A percentile compares a stretch with the other conserved stretches of the same genome.
Evolutionary conservation across 2,329 filamentous ascomycete species (phyloP).

Genomic region (Hymenoscyphus fructigenus): DNA sequence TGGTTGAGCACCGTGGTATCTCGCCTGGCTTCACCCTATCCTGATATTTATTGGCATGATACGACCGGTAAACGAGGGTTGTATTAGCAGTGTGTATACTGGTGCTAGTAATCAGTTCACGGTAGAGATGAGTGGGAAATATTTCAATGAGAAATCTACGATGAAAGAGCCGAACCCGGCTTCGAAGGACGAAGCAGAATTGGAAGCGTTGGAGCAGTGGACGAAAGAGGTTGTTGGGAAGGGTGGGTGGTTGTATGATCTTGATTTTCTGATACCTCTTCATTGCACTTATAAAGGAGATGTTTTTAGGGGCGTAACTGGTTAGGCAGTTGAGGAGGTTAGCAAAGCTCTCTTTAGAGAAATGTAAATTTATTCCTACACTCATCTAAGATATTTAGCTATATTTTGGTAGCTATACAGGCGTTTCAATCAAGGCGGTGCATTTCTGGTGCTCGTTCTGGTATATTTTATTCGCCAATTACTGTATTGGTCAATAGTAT

Average conservation of each 20-base stretch:
- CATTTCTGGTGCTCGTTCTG: too few species aligned
- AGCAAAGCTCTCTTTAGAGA: too few species aligned
- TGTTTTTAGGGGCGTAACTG: too few species aligned
- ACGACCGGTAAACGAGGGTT: constrained; percentile 19
- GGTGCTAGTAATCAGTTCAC: constrained; percentile 21
- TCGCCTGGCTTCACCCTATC: constrained; percentile 16
- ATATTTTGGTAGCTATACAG: too few species aligned
- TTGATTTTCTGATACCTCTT: too few species aligned
- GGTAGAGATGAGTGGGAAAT: constrained; percentile 21
- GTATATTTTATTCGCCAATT: too few species aligned
- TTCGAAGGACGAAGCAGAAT: constrained; percentile 12
- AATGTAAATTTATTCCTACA: too few species aligned
- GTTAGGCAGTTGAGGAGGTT: too few species aligned
- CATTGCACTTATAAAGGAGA: not conserved
- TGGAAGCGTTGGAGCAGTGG: constrained; percentile 21
- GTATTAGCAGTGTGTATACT: constrained; percentile 19
- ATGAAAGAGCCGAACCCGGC: constrained; percentile 13
- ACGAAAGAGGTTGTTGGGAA: constrained; percentile 19
- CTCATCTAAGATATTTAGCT: too few species aligned
- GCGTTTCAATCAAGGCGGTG: too few species aligned
- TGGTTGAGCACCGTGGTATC: constrained; percentile 15
- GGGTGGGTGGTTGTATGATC: constrained; percentile 17
- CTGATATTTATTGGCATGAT: constrained; percentile 15
- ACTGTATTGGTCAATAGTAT: too few species aligned
- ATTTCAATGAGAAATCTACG: constrained; percentile 18